Evolutionary conservation across 1,284 basidiomycete species (phyloP).

Genomic region (Pseudozyma flocculosa): DNA sequence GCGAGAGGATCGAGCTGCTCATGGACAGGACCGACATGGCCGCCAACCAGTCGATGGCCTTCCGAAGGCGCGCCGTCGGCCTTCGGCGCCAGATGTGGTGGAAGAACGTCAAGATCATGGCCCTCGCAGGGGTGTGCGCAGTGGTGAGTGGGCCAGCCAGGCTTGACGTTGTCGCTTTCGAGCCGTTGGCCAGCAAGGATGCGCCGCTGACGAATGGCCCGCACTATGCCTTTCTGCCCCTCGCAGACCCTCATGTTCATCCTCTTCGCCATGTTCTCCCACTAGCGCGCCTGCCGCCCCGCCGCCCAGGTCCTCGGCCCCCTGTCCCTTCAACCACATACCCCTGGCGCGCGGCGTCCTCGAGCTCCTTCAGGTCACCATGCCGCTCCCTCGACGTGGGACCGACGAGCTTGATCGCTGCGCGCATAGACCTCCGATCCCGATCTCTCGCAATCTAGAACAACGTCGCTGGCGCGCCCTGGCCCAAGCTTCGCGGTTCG

Average conservation of each 20-base stretch:
- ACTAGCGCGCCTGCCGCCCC: background rate
- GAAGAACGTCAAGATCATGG: constrained; percentile 69
- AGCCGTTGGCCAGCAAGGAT: no score
- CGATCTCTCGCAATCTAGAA: no score
- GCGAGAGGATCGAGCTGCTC: constrained; percentile 91
- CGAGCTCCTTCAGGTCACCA: no score
- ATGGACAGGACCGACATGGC: constrained; percentile 97
- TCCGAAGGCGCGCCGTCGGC: constrained; percentile 81
- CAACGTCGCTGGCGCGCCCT: no score
- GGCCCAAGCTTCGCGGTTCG: no score
- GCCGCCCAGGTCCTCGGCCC: background rate
- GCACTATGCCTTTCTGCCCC: background rate
- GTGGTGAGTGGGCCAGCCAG: constrained; percentile 64
- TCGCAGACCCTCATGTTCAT: constrained; percentile 14
- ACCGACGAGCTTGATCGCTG: no score
- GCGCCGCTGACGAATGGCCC: no score
- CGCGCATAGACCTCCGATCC: no score
- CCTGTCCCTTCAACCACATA: no score
- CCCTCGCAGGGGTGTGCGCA: constrained; percentile 70
- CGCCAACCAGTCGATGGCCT: constrained; percentile 92
- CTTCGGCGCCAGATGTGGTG: constrained; percentile 95
- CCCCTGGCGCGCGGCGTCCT: no score
- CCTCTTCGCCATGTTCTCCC: constrained; percentile 16
- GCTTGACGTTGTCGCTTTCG: no score
- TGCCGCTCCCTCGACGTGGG: no score